Evolutionary conservation across 2,329 filamentous ascomycete species (phyloP).

Genomic region (Geosmithia flava): DNA sequence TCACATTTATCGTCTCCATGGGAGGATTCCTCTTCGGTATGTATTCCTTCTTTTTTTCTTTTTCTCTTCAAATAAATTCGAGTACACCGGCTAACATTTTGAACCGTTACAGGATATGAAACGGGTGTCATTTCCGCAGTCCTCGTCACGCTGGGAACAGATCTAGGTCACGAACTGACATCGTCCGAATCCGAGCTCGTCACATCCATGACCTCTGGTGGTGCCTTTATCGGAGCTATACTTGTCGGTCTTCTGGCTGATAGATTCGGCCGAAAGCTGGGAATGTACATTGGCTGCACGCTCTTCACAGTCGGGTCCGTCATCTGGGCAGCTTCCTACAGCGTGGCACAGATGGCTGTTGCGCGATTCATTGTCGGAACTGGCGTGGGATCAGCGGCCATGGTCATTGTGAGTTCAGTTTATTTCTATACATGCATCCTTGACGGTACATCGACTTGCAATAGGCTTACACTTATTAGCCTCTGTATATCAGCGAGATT

Average conservation of each 20-base stretch:
- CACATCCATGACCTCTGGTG: constrained; percentile 35
- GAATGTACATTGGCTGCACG: constrained; percentile 13
- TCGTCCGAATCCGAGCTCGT: constrained; percentile 35
- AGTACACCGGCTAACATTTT: not conserved
- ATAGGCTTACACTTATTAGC: constrained; percentile 1
- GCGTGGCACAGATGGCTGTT: constrained; percentile 13
- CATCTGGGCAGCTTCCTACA: constrained; percentile 13
- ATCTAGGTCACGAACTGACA: constrained; percentile 23
- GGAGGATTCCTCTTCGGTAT: constrained; percentile 13
- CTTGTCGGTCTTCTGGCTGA: constrained; percentile 13
- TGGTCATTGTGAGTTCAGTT: constrained; percentile 21
- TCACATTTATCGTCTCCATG: constrained; percentile 13
- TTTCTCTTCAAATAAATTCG: not conserved
- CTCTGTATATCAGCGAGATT: constrained; percentile 33
- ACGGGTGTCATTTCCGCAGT: constrained; percentile 36
- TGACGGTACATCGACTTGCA: not conserved
- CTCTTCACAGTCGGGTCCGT: constrained; percentile 13
- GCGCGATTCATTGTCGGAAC: constrained; percentile 31
- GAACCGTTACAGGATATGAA: constrained; percentile 24
- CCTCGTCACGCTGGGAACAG: constrained; percentile 23
- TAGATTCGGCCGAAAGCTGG: constrained; percentile 12
- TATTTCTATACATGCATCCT: not conserved
- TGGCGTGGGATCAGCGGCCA: constrained; percentile 33
- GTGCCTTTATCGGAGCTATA: constrained; percentile 14
- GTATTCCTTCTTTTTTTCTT: not conserved